A percentile compares a stretch with the other conserved stretches of the same genome.
These are phyloP conservation scores for Leccinum truebloodii DNA, from an alignment of 768 basidiomycete species.

Conservation along the genomic window DNA sequence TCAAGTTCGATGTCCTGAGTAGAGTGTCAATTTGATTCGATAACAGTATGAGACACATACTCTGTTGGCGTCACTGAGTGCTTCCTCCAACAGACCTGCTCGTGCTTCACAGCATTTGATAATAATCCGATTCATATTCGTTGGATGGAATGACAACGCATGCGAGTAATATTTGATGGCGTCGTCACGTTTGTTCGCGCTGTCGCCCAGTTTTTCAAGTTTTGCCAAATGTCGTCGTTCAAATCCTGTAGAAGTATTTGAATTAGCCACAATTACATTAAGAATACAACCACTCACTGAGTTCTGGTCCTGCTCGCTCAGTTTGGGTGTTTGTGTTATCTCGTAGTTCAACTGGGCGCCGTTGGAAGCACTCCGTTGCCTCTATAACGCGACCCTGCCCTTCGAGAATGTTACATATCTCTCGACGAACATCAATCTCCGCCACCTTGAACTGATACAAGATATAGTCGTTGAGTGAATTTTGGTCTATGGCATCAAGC, in stretches of 20 bases:
- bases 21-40: background rate
- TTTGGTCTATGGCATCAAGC: background rate
- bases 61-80: background rate
- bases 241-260: background rate
- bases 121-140: background rate
- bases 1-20: background rate
- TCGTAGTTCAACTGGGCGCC: background rate
- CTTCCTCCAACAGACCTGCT: too few relatives aligned
- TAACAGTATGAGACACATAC: background rate
- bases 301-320: background rate
- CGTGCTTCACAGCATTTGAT: background rate
- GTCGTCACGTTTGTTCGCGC: background rate
- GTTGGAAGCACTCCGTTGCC: background rate
- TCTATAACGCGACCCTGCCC: background rate
- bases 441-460: constrained; percentile 4
- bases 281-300: background rate
- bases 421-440: background rate
- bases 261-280: background rate
- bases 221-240: background rate
- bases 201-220: background rate
- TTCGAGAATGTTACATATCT: constrained; percentile 5
- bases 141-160: background rate
- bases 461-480: background rate
- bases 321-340: background rate
- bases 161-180: background rate